Evolutionary conservation across 495 filamentous ascomycete species (phyloP).

Genomic region (Sordaria brevicollis): DNA sequence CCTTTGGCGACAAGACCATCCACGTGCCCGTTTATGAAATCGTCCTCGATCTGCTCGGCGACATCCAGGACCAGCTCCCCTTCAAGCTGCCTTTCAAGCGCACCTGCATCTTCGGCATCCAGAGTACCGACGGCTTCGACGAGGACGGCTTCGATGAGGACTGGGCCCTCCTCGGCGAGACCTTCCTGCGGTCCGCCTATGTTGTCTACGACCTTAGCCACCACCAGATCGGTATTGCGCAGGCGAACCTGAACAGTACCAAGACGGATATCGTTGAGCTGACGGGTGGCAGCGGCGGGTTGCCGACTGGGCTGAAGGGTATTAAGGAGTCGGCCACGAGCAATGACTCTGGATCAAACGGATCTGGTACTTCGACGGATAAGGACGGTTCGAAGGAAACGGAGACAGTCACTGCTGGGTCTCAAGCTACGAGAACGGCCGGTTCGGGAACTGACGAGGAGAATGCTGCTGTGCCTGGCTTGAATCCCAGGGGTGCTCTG

Average conservation of each 20-base stretch:
- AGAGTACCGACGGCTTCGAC: slow-evolving; percentile 19
- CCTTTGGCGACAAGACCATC: slow-evolving; percentile 48
- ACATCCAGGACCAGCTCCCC: slow-evolving; percentile 10
- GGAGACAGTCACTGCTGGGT: background rate
- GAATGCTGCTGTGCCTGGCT: background rate
- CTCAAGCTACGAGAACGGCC: background rate
- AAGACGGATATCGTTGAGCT: slow-evolving; percentile 38
- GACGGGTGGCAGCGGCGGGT: slow-evolving; percentile 16
- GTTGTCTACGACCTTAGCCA: slow-evolving; percentile 85
- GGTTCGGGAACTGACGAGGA: background rate
- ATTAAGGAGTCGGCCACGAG: slow-evolving; percentile 21
- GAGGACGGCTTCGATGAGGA: slow-evolving; percentile 9
- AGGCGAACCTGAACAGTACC: slow-evolving; percentile 72
- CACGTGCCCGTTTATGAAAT: slow-evolving; percentile 64
- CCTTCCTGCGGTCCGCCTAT: slow-evolving; percentile 85
- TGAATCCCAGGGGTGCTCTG: slow-evolving; percentile 10
- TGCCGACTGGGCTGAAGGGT: slow-evolving; percentile 28
- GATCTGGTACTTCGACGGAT: background rate
- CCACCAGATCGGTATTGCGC: slow-evolving; percentile 75
- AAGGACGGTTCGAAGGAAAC: background rate
- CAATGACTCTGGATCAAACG: background rate
- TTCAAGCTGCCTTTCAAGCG: slow-evolving; percentile 19
- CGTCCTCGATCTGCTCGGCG: slow-evolving; percentile 45
- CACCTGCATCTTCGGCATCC: slow-evolving; percentile 34
- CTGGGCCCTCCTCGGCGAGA: slow-evolving; percentile 57